Conservation (phyloP, 768 basidiomycete genomes). For the Rhodosporidiobolus sp. region DNA sequence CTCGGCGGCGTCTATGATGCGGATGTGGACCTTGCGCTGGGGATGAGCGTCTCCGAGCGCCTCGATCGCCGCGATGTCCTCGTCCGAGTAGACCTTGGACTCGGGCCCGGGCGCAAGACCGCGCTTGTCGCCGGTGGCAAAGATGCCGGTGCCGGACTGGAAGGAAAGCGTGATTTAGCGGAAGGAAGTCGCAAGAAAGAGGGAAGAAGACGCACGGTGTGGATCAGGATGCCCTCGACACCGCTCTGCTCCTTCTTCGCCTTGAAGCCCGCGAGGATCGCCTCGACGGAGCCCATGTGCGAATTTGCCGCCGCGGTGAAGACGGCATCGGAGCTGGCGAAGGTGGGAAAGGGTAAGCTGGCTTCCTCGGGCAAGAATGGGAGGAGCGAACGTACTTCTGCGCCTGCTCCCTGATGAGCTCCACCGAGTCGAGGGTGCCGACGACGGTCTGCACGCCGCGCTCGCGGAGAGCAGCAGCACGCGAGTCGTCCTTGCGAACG, state of each 20-base stretch:
- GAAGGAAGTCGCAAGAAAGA: background rate
- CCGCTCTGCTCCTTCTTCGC: background rate
- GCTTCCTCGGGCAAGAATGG: background rate
- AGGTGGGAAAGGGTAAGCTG: background rate
- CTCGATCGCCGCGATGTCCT: constrained; percentile 11
- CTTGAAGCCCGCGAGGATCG: background rate
- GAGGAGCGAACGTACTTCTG: background rate
- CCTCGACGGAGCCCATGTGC: background rate
- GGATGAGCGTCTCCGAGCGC: background rate
- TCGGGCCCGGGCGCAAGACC: background rate
- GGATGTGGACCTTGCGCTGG: constrained; percentile 16
- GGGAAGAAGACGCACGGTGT: background rate
- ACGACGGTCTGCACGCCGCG: background rate
- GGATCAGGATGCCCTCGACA: background rate
- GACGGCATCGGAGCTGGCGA: constrained; percentile 3
- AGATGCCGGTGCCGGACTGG: background rate
- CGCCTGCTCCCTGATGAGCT: background rate
- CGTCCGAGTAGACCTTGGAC: constrained; percentile 4
- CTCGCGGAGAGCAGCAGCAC: background rate
- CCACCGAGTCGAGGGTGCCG: background rate
- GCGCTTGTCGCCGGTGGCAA: background rate
- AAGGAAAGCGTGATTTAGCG: no score
- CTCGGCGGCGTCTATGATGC: constrained; percentile 26
- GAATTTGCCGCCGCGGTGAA: constrained; percentile 2
- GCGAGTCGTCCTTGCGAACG: background rate